A percentile compares a stretch with the other conserved stretches of the same genome.
phyloP scores from a whole-genome alignment of 2,329 filamentous ascomycete genomes.

The Fusarium pilosicola region DNA sequence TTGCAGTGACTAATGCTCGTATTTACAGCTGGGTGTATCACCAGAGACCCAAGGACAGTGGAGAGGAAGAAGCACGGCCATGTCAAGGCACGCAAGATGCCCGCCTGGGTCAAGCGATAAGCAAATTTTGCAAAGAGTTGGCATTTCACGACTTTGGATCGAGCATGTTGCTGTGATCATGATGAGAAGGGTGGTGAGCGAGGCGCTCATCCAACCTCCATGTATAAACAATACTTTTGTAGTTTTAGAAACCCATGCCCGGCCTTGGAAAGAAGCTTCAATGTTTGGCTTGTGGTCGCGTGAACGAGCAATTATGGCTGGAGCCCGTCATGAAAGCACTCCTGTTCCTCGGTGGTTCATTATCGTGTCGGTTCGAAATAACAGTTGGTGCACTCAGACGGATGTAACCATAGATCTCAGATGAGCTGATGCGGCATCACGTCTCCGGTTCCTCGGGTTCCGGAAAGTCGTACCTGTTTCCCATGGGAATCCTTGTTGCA shows the following conservation, averaged over 20 bases:
- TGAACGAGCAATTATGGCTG: neutral
- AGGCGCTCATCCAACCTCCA: slow-evolving; percentile 25
- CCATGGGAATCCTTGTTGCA: slow-evolving; percentile 35
- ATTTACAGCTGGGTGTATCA: slow-evolving; percentile 84
- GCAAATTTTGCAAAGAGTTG: slow-evolving; percentile 13
- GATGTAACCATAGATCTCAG: slow-evolving; percentile 1
- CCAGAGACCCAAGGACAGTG: slow-evolving; percentile 88
- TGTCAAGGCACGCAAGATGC: slow-evolving; percentile 97
- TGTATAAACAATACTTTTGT: slow-evolving; percentile 45
- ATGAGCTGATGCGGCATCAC: slow-evolving; percentile 3
- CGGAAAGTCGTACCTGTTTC: slow-evolving; percentile 12
- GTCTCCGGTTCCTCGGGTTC: neutral
- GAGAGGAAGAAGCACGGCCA: slow-evolving; percentile 98
- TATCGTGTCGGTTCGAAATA: neutral
- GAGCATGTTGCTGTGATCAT: slow-evolving; percentile 29
- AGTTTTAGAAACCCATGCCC: slow-evolving; percentile 41
- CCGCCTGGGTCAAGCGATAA: slow-evolving; percentile 92
- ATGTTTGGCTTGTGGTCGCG: slow-evolving; percentile 17
- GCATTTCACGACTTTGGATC: slow-evolving; percentile 23
- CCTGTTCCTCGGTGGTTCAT: neutral
- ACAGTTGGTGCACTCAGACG: neutral
- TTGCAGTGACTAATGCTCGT: slow-evolving; percentile 53
- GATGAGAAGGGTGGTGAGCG: slow-evolving; percentile 32
- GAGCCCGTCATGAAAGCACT: neutral
- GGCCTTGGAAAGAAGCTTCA: slow-evolving; percentile 16